Evolutionary conservation across 495 filamentous ascomycete species (phyloP).

Genomic region (Penicillium nucicola): DNA sequence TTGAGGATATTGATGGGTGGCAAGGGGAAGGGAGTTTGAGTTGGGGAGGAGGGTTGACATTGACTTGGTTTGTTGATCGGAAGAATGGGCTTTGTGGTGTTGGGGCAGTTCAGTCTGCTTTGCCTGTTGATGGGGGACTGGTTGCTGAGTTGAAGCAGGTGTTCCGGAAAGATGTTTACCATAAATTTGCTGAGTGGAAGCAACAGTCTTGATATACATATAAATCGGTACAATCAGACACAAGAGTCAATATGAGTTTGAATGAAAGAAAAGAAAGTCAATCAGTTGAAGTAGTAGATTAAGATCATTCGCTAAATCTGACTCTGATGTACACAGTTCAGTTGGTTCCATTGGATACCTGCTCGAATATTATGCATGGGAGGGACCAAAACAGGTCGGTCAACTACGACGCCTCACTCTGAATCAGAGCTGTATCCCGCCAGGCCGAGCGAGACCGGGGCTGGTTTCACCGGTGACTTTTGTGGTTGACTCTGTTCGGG

Average conservation of each 20-base stretch:
- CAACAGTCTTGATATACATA: neutral
- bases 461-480: slow-evolving; percentile 9
- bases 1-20: slow-evolving; percentile 34
- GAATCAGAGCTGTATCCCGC: slow-evolving; percentile 44
- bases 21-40: slow-evolving; percentile 38
- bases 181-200: slow-evolving; percentile 23
- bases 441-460: slow-evolving; percentile 29
- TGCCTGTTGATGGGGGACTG: slow-evolving; percentile 31
- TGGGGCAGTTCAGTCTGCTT: slow-evolving; percentile 32
- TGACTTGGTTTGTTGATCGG: slow-evolving; percentile 45
- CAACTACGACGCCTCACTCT: slow-evolving; percentile 23
- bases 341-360: no score
- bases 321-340: no score
- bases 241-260: no score
- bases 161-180: slow-evolving; percentile 42
- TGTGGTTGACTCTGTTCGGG: neutral
- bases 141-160: slow-evolving; percentile 35
- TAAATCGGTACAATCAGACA: no score
- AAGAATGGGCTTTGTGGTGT: slow-evolving; percentile 44
- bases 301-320: no score
- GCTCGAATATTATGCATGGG: no score
- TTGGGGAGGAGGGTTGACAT: slow-evolving; percentile 37
- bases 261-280: no score
- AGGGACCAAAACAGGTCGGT: no score
- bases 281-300: no score